Conservation (phyloP, 2,329 filamentous ascomycete genomes). For the Penicillium frequentans region DNA sequence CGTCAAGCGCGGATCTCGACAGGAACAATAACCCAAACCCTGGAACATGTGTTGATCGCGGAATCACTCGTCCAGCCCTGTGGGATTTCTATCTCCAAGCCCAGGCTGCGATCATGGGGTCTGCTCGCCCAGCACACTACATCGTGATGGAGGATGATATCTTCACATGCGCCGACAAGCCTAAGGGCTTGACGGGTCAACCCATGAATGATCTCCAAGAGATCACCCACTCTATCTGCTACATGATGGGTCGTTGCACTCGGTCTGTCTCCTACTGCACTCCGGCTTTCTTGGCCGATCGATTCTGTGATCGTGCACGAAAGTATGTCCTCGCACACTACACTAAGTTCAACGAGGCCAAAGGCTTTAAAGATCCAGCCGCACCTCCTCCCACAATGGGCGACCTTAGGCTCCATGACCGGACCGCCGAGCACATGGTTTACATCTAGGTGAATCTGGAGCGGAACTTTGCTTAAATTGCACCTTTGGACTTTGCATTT, state of each 20-base stretch:
- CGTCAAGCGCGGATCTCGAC: constrained; percentile 48
- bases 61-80: constrained; percentile 68
- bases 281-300: constrained; percentile 26
- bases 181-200: not conserved
- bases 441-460: constrained; percentile 13
- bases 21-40: constrained; percentile 64
- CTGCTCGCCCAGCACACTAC: constrained; percentile 79
- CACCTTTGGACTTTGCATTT: not conserved
- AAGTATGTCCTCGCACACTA: constrained; percentile 16
- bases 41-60: constrained; percentile 80
- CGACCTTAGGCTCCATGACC: not conserved
- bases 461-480: not conserved
- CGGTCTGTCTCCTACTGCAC: constrained; percentile 24
- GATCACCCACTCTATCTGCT: constrained; percentile 24
- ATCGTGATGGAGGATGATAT: constrained; percentile 68
- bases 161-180: constrained; percentile 42
- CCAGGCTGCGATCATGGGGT: constrained; percentile 76
- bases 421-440: constrained; percentile 10
- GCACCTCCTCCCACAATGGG: not conserved
- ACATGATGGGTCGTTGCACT: constrained; percentile 27
- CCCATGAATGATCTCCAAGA: constrained; percentile 14
- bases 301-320: constrained; percentile 22
- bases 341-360: not conserved
- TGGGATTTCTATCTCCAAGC: constrained; percentile 86
- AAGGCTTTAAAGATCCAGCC: not conserved